Conservation (phyloP, 176 grass and related monocot genomes). For the Alloteropsis semialata region DNA sequence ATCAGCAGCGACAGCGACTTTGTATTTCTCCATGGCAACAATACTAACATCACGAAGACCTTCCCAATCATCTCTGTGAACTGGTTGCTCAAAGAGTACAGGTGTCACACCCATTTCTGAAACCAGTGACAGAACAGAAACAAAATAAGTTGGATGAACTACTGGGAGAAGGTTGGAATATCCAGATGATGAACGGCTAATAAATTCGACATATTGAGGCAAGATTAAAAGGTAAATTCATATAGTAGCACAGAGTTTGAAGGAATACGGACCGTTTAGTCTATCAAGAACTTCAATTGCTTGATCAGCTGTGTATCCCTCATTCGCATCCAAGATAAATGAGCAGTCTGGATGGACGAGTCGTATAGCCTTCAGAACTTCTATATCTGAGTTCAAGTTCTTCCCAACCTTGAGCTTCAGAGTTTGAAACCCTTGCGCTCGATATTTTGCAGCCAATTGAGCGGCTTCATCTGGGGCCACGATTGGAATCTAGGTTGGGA, state of each 20-base stretch:
- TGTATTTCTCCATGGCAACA: conserved; percentile 76
- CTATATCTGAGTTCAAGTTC: conserved; percentile 78
- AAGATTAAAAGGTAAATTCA: not conserved
- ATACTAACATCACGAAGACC: conserved; percentile 71
- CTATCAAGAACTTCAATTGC: conserved; percentile 95
- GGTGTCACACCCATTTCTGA: conserved; percentile 89
- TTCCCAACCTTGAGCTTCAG: conserved; percentile 94
- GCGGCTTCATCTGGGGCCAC: conserved; percentile 83
- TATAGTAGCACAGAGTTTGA: not conserved
- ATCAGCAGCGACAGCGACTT: conserved; percentile 85
- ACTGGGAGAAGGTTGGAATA: not conserved
- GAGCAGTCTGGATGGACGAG: conserved; percentile 74
- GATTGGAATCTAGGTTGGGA: conserved; percentile 74
- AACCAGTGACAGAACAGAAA: not conserved
- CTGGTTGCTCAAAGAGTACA: conserved; percentile 94
- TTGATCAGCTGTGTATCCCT: conserved; percentile 80
- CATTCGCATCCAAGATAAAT: conserved; percentile 92
- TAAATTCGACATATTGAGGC: not conserved
- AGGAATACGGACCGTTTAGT: conserved; percentile 60
- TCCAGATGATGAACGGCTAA: not conserved
- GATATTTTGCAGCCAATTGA: conserved; percentile 81
- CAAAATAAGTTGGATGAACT: not conserved
- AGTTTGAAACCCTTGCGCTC: conserved; percentile 74
- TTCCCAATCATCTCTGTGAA: conserved; percentile 89
- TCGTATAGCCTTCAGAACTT: conserved; percentile 79